phyloP scores from a whole-genome alignment of 148 eudicot species.

The Selenicereus undatus region DNA sequence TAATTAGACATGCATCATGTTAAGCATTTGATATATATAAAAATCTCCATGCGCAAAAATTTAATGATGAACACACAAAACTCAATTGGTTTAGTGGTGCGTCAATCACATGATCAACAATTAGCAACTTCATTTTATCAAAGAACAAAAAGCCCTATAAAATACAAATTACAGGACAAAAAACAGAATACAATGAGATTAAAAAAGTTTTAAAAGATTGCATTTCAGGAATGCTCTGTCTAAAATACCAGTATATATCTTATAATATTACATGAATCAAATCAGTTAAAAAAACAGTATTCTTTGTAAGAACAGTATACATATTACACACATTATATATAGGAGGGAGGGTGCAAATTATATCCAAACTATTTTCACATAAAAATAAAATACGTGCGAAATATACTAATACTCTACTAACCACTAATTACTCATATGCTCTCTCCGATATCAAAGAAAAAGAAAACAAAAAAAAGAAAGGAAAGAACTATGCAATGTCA shows the following conservation, averaged over 20 bases:
- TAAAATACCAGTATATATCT: not conserved
- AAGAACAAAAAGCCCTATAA: too few relatives aligned
- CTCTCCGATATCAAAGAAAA: not conserved
- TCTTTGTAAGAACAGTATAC: not conserved
- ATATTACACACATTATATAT: conserved; percentile 20
- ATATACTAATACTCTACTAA: not conserved
- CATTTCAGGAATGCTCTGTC: not conserved
- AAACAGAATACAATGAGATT: too few relatives aligned
- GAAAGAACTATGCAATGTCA: conserved; percentile 41
- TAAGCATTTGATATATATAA: too few relatives aligned
- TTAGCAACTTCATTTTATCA: too few relatives aligned
- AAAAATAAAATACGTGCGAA: not conserved
- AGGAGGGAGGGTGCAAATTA: conserved; percentile 14
- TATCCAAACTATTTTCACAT: conserved; percentile 19
- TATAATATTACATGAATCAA: not conserved
- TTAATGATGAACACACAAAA: too few relatives aligned
- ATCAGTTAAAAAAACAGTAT: conserved; percentile 8
- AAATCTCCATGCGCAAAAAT: too few relatives aligned
- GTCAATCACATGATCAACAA: too few relatives aligned
- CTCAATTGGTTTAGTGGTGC: too few relatives aligned
- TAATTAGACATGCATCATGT: too few relatives aligned
- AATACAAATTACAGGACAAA: too few relatives aligned
- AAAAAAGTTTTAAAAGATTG: not conserved
- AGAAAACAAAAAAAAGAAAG: not conserved
- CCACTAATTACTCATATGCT: too few relatives aligned